Evolutionary conservation across 805 yeast genomes (phyloP), one percentile per base, ranked within the genome.

Genomic region (Blastobotrys muscicola): DNA sequence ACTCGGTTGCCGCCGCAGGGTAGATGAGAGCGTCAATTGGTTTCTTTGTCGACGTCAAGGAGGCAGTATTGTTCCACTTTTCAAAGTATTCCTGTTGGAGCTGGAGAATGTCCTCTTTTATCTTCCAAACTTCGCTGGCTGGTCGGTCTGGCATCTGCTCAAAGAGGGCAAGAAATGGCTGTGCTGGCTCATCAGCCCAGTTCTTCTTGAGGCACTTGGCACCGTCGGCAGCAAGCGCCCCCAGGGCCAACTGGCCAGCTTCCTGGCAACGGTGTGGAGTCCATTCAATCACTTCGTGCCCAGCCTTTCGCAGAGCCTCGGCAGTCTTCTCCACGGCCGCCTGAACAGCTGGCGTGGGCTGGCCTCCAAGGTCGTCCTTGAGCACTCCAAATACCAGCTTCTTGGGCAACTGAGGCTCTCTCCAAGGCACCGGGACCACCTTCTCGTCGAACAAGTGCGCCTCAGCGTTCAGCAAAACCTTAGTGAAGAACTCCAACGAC

Each of bases 401-500:
- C 6, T 37, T 32, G 9, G 46, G 43, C 44, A 35, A 34, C 11
- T 52, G 47, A 0, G 54, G 53, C 1, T 52, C 48, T 45, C 69
- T 61, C 78, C 80, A 78, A 1, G 76, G 71, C 15, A 78, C 56
- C 26, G 76, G 75, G n/a, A 67, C 54, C 34, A 65, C 60, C 49
- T 68, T 72, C 2, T 79, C 74, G 53, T 79, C 82, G 33, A 52
- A 43, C 7, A 54, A 43, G 76, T 79, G 71, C 7, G 77, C 73
- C 45, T 70, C 59, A 13, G 60, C 48, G 33, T 58, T 60, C 12
- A 72, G 53, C 9, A 76, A 57, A 1, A 62, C 49, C 41, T 68
- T 61, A 33, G 66, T 62, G 43, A 70, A 62, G 16, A 61, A 54
- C 39, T 67, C 69, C 16, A 74, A 42, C n/a, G 66, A 55, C 23